These are phyloP conservation scores for Umbilicus rupestris DNA, from an alignment of 164 flowering plant genomes.

Conservation along the genomic window DNA sequence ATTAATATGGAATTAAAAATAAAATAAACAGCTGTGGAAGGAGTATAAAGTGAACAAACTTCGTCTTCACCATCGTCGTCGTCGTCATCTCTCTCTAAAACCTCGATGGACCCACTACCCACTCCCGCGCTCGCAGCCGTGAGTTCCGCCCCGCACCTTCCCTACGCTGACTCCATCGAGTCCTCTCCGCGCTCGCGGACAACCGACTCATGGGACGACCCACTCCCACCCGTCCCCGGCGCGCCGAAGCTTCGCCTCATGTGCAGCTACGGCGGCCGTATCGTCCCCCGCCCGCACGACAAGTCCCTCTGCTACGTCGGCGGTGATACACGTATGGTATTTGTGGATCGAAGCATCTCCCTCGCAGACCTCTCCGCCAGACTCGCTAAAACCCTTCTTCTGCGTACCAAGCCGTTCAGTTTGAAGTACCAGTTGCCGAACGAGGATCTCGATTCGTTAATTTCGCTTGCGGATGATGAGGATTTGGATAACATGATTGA, in stretches of 20 bases:
- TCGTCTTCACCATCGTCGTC: background rate
- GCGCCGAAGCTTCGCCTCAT: constrained; percentile 60
- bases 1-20: no score
- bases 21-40: no score
- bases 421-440: constrained; percentile 82
- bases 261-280: constrained; percentile 94
- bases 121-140: background rate
- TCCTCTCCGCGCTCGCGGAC: constrained; percentile 55
- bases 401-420: constrained; percentile 30
- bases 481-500: constrained; percentile 94
- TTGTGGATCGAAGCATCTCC: constrained; percentile 58
- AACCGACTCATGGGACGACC: constrained; percentile 7
- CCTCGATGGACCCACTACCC: background rate
- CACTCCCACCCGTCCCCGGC: background rate
- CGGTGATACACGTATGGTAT: constrained; percentile 82
- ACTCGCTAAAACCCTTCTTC: constrained; percentile 49
- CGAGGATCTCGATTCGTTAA: constrained; percentile 81
- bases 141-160: constrained; percentile 4
- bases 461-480: constrained; percentile 79
- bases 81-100: background rate
- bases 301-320: constrained; percentile 78
- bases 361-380: constrained; percentile 42
- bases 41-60: no score
- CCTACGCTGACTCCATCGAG: constrained; percentile 41
- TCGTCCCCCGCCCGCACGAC: constrained; percentile 84